Conservation (phyloP, 768 basidiomycete species). For the Mycena haematopus region DNA sequence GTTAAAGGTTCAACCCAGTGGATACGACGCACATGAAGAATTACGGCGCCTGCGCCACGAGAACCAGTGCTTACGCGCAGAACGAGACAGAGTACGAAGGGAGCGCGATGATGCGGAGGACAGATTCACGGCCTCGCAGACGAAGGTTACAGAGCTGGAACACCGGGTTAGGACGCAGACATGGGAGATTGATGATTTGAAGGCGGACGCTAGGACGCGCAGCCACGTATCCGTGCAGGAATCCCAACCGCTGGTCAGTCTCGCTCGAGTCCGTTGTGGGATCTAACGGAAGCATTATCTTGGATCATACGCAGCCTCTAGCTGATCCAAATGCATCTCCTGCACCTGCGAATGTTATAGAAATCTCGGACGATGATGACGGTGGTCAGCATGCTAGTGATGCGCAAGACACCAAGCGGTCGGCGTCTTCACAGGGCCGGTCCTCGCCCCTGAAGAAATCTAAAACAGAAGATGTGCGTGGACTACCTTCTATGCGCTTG, state of each 20-base stretch:
- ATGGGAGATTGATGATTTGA: background rate
- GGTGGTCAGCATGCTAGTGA: too few species aligned
- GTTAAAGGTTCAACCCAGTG: background rate
- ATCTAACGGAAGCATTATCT: background rate
- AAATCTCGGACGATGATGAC: constrained; percentile 22
- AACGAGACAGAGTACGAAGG: constrained; percentile 2
- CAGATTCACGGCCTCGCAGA: background rate
- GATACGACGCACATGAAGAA: background rate
- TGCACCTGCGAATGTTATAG: constrained; percentile 1
- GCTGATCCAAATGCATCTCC: background rate
- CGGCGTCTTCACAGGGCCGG: too few species aligned
- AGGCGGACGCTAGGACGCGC: background rate
- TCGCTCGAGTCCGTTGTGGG: background rate
- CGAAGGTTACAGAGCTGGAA: constrained; percentile 5
- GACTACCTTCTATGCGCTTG: too few species aligned
- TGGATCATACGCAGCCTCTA: background rate
- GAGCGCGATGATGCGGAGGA: constrained; percentile 14
- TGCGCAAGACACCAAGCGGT: too few species aligned
- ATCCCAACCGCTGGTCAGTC: background rate
- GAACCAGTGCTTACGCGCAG: constrained; percentile 9
- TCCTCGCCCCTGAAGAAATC: too few species aligned
- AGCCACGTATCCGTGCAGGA: background rate
- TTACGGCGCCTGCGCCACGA: background rate
- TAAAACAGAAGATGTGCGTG: too few species aligned
- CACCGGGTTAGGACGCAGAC: background rate